A percentile compares a stretch with the other conserved stretches of the same genome.
Evolutionary conservation across 768 basidiomycete genomes (phyloP).

Genomic region (Lyophyllum shimeji): DNA sequence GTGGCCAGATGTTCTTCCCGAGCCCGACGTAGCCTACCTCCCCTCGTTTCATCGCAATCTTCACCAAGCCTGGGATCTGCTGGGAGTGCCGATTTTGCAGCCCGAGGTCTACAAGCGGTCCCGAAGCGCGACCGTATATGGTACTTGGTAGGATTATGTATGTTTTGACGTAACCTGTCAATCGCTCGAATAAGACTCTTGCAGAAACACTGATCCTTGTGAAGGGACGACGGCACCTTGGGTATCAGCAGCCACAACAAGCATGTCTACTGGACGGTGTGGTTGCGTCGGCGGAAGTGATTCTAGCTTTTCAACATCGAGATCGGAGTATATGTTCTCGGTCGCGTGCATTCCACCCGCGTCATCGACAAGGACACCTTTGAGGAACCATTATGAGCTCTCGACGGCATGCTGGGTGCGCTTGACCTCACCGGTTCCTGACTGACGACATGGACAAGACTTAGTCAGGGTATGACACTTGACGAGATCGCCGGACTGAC

Average conservation of each 20-base stretch:
- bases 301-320: slow-evolving; percentile 44
- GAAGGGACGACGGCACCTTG: slow-evolving; percentile 32
- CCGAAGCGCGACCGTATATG: slow-evolving; percentile 49
- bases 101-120: slow-evolving; percentile 48
- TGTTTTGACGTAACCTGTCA: slow-evolving; percentile 19
- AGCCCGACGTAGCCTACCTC: slow-evolving; percentile 51
- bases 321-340: slow-evolving; percentile 46
- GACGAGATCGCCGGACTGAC: slow-evolving; percentile 26
- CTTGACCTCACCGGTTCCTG: slow-evolving; percentile 29
- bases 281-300: slow-evolving; percentile 41
- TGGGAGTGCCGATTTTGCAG: slow-evolving; percentile 49
- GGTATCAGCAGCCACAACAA: slow-evolving; percentile 44
- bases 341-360: slow-evolving; percentile 40
- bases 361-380: slow-evolving; percentile 41
- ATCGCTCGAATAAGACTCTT: neutral
- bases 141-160: slow-evolving; percentile 56
- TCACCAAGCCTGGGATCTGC: slow-evolving; percentile 47
- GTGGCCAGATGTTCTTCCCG: slow-evolving; percentile 53
- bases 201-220: slow-evolving; percentile 32
- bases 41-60: slow-evolving; percentile 38
- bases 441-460: slow-evolving; percentile 17
- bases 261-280: slow-evolving; percentile 51
- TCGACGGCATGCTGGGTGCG: neutral
- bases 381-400: neutral
- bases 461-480: neutral